phyloP scores from a whole-genome alignment of 208 protist genomes.

The Leptomonas pyrrhocoris region DNA sequence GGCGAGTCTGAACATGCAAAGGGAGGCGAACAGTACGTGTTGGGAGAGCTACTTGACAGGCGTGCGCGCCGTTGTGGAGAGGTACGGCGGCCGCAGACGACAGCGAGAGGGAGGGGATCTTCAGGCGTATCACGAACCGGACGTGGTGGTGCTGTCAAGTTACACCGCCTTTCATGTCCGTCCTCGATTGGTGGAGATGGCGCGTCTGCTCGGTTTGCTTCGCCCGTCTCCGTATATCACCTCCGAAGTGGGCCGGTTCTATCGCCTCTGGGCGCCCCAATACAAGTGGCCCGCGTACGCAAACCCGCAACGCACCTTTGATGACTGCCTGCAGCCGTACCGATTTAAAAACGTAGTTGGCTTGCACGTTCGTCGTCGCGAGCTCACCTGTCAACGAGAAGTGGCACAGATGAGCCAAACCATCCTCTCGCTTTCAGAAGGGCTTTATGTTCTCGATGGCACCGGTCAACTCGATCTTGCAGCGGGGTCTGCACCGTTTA shows the following conservation, averaged over 20 bases:
- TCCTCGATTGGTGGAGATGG: constrained; percentile 15
- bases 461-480: neutral
- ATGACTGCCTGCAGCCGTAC: constrained; percentile 15
- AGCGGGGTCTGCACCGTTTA: neutral
- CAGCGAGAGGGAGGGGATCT: neutral
- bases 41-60: constrained; percentile 12
- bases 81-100: neutral
- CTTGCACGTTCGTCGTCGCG: constrained; percentile 16
- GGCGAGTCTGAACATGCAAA: neutral
- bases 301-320: constrained; percentile 9
- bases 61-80: neutral
- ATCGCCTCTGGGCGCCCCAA: constrained; percentile 14
- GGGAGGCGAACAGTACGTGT: neutral
- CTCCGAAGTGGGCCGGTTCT: constrained; percentile 22
- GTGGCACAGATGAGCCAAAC: constrained; percentile 14
- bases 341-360: constrained; percentile 10
- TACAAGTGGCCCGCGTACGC: constrained; percentile 16
- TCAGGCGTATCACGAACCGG: neutral
- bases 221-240: constrained; percentile 18
- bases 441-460: constrained; percentile 16
- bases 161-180: constrained; percentile 22
- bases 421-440: constrained; percentile 4
- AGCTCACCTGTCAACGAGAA: constrained; percentile 21
- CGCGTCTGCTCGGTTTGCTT: constrained; percentile 25
- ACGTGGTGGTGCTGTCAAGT: constrained; percentile 22